Evolutionary conservation across 257 asterid genomes (phyloP).

Genomic region (Nemophila menziesii): DNA sequence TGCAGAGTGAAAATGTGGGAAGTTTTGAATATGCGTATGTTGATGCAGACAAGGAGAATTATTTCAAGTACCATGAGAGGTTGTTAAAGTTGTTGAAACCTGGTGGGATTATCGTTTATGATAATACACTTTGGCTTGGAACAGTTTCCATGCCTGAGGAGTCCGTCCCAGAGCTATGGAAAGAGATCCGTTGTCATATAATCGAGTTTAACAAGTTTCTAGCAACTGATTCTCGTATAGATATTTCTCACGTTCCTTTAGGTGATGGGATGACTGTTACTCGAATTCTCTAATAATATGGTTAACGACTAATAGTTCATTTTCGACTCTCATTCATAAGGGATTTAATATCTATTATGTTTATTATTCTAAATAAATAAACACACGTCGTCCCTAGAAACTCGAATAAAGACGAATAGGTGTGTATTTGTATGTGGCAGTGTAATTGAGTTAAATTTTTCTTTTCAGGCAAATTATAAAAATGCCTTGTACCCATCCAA

Average conservation of each 20-base stretch:
- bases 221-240: constrained; percentile 16
- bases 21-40: constrained; percentile 27
- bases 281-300: no score
- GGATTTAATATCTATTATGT: no score
- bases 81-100: constrained; percentile 20
- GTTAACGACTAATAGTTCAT: no score
- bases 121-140: constrained; percentile 31
- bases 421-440: no score
- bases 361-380: no score
- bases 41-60: constrained; percentile 29
- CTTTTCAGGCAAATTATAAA: no score
- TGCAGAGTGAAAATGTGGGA: constrained; percentile 22
- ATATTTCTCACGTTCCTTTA: constrained; percentile 14
- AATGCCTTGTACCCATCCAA: no score
- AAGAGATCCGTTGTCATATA: not conserved
- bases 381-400: no score
- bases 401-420: no score
- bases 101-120: constrained; percentile 26
- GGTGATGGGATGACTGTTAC: constrained; percentile 33
- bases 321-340: no score
- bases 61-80: constrained; percentile 27
- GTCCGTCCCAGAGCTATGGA: constrained; percentile 12
- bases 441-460: no score
- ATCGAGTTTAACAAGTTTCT: constrained; percentile 16
- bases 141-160: constrained; percentile 25